Percentiles rank a stretch among this genome's conserved stretches.
These are phyloP conservation scores for Meredithiella fracta DNA, from an alignment of 2,329 filamentous ascomycete species.

Conservation along the genomic window DNA sequence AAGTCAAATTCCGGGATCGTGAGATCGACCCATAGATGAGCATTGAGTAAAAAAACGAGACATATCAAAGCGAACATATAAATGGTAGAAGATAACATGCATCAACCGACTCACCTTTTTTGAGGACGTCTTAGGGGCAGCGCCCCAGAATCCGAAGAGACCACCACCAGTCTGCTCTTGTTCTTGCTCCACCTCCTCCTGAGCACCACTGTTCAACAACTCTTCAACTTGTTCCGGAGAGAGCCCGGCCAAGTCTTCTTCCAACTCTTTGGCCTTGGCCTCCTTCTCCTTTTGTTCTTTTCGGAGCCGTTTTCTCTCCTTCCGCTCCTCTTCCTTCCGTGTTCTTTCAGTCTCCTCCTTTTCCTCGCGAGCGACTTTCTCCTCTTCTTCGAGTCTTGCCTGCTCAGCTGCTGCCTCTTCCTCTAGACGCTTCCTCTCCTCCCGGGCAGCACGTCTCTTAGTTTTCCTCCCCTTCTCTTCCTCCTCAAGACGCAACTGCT, in stretches of 20 bases:
- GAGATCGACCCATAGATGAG: background rate
- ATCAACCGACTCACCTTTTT: constrained; percentile 24
- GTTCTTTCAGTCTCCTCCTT: constrained; percentile 8
- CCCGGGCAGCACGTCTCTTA: constrained; percentile 14
- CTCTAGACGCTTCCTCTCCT: constrained; percentile 21
- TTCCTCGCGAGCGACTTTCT: constrained; percentile 12
- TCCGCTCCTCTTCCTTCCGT: constrained; percentile 9
- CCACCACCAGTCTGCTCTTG: constrained; percentile 19
- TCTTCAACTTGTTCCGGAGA: constrained; percentile 18
- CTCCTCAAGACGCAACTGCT: constrained; percentile 15
- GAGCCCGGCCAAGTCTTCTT: constrained; percentile 18
- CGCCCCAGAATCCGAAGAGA: constrained; percentile 42
- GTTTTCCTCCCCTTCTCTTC: constrained; percentile 17
- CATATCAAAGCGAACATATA: too few species aligned
- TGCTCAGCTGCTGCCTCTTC: constrained; percentile 19
- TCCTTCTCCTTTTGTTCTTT: constrained; percentile 14
- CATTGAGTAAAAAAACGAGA: too few species aligned
- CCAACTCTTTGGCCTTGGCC: constrained; percentile 14
- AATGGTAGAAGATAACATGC: background rate
- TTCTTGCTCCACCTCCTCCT: constrained; percentile 19
- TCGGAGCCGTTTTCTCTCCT: constrained; percentile 15
- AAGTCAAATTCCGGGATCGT: background rate
- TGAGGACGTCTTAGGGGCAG: constrained; percentile 27
- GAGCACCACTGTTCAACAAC: constrained; percentile 12
- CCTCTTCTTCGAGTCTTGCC: constrained; percentile 14